A percentile compares a stretch with the other conserved stretches of the same genome.
Conservation (phyloP, 805 yeast species). For the Lipomyces spencermartinsiae region DNA sequence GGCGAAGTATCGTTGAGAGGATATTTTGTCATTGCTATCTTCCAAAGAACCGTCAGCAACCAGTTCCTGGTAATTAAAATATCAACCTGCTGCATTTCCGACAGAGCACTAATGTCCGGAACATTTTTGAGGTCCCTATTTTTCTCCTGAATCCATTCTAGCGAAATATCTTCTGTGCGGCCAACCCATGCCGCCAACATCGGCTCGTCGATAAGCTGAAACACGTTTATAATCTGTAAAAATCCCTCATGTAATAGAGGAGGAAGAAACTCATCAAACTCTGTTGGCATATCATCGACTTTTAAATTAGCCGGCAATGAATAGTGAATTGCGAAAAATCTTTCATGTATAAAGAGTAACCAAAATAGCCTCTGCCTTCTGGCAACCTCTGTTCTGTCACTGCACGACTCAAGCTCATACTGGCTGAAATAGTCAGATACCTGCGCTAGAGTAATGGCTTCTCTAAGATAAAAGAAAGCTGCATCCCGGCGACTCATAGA, state of each 20-base stretch:
- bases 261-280: not conserved
- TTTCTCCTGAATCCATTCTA: slow-evolving; percentile 2
- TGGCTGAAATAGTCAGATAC: not conserved
- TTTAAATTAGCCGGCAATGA: not conserved
- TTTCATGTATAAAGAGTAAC: slow-evolving; percentile 1
- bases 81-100: slow-evolving; percentile 10
- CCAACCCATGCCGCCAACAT: not conserved
- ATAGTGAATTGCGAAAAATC: slow-evolving; percentile 7
- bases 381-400: not conserved
- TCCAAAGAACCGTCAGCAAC: slow-evolving; percentile 1
- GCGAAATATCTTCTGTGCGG: not conserved
- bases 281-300: not conserved
- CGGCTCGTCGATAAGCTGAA: slow-evolving; percentile 4
- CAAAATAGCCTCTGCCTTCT: slow-evolving; percentile 8
- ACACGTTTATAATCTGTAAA: slow-evolving; percentile 2
- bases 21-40: slow-evolving; percentile 6
- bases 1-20: not conserved
- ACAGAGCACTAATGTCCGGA: not conserved
- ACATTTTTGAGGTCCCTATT: not conserved
- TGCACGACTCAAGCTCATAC: not conserved
- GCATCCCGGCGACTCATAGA: slow-evolving; percentile 3
- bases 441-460: slow-evolving; percentile 6
- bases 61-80: slow-evolving; percentile 2
- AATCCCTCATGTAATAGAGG: slow-evolving; percentile 4
- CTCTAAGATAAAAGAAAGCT: slow-evolving; percentile 6